A percentile compares a stretch with the other conserved stretches of the same genome.
Conservation (phyloP, 352 stramenopile species). For the Globisporangium canariense region DNA sequence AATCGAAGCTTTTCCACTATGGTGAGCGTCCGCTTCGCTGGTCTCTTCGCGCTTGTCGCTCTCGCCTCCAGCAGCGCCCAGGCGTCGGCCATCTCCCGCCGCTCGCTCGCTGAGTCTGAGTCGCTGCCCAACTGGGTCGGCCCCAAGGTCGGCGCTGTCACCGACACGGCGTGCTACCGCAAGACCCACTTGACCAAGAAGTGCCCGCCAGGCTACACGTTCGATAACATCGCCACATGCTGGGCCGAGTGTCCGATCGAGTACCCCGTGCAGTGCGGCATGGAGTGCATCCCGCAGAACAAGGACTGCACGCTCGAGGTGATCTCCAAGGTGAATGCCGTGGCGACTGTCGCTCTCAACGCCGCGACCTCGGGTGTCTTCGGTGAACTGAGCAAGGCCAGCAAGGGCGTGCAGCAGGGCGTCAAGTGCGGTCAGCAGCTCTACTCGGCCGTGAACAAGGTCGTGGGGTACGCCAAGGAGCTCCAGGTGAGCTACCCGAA, state of each 20-base stretch:
- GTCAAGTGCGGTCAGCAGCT: slow-evolving; percentile 49
- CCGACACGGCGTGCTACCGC: slow-evolving; percentile 22
- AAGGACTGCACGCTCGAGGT: slow-evolving; percentile 51
- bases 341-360: slow-evolving; percentile 51
- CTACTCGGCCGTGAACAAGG: slow-evolving; percentile 38
- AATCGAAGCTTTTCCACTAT: too few relatives aligned
- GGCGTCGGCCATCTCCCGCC: too few relatives aligned
- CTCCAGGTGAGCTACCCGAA: slow-evolving; percentile 29
- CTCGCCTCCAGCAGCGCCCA: too few relatives aligned
- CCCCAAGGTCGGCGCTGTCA: slow-evolving; percentile 14
- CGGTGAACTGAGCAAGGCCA: slow-evolving; percentile 34
- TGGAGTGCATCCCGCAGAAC: slow-evolving; percentile 71
- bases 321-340: slow-evolving; percentile 42
- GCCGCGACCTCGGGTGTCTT: slow-evolving; percentile 52
- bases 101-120: too few relatives aligned
- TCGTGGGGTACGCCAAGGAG: slow-evolving; percentile 40
- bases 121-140: slow-evolving; percentile 23
- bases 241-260: slow-evolving; percentile 71
- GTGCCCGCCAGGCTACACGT: slow-evolving; percentile 21
- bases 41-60: too few relatives aligned
- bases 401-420: slow-evolving; percentile 37
- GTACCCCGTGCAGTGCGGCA: slow-evolving; percentile 68
- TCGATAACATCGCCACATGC: slow-evolving; percentile 47
- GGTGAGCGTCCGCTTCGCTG: too few relatives aligned
- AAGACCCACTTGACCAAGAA: slow-evolving; percentile 21